Evolutionary conservation across 768 basidiomycete species (phyloP), one percentile per base, ranked within the genome.

Genomic region (Rossbeevera mucosa): DNA sequence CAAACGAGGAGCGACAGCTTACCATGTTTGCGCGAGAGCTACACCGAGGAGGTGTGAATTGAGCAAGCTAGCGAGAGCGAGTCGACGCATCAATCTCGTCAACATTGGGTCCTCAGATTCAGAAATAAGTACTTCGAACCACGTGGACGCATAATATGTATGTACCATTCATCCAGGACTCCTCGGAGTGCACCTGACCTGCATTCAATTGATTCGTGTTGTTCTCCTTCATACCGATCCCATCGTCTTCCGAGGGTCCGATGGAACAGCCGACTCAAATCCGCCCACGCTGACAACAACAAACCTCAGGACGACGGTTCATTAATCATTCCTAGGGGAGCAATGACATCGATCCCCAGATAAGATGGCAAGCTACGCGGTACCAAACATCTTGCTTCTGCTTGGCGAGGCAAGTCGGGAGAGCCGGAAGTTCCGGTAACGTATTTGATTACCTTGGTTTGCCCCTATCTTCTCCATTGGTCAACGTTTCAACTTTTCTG

Each of bases 321-420:
- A n/a, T n/a, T n/a, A n/a, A n/a, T 4, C 85, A 86, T 54, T 76
- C 78, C 5, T 79, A 73, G 80, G 62, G 62, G 12, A 63, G 44
- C 22, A 75, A 77, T 7, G 61, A 70, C 26, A 64, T 76, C 7
- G 74, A 77, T 8, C 65, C 72, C n/a, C 72, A 85, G 12, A 71
- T 80, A 26, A 66, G 84, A 87, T 68, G 75, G 84, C 81, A 48
- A 52, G 74, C 60, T 8, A 12, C 7, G 3, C 24, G 13, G 12
- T n/a, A 38, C 14, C n/a, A 1, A 51, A 2, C 4, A 8, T 45
- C 2, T 25, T 21, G 33, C 21, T 43, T 3, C 41, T n/a, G n/a
- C n/a, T n/a, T n/a, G n/a, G n/a, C n/a, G n/a, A n/a, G n/a, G n/a
- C n/a, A n/a, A n/a, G n/a, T n/a, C n/a, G n/a, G n/a, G n/a, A n/a